Base-by-base conservation (phyloP, 257 asterid species). In the Oldenlandia corymbosa region DNA sequence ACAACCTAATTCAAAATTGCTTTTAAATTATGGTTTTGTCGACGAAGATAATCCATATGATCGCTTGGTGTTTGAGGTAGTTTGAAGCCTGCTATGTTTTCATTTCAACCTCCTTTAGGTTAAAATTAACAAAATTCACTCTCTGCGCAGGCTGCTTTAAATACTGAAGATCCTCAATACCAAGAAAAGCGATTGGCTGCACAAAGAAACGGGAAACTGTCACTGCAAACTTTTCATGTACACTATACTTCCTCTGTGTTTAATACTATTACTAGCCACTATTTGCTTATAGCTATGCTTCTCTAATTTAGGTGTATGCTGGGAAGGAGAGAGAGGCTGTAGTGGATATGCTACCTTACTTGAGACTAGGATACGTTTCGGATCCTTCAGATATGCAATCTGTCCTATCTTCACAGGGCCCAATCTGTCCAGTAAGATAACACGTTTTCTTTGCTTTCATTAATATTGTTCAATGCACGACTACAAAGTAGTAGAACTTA, bases 131-230 rank as follows among this genome's bases (percentile, higher is more conserved):
- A 27, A 8, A 5, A 10, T n/a, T 48, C 62, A 45, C 16, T 28
- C 62, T 70, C 27, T 62, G 56, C 47, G 5, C 81, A 93, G 99
- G 99, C 95, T 55, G 87, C 97, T 50, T 71, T 93, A 75, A 81
- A 81, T 83, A 90, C 92, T 0, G 95, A 93, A 81, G 99, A 93
- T 75, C 99, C 99, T 71, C 99, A 85, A 71, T 90, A 93, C 74
- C 99, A 93, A 76, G 94, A 90, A 73, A 93, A 90, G 84, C 73
- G 99, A 75, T 64, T 93, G 87, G 99, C 90, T 77, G 99, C 99
- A 76, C 99, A 93, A 71, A 84, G 97, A 78, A 93, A 90, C 69
- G 96, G 96, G 65, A 93, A 90, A 78, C 69, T 84, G 49, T 87
- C 97, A 42, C 82, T 86, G 64, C 97, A 93, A 80, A 56, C 37